Percentiles rank a stretch among this genome's conserved stretches.
phyloP scores from a whole-genome alignment of 179 eudicot genomes.

The Corrigiola litoralis region DNA sequence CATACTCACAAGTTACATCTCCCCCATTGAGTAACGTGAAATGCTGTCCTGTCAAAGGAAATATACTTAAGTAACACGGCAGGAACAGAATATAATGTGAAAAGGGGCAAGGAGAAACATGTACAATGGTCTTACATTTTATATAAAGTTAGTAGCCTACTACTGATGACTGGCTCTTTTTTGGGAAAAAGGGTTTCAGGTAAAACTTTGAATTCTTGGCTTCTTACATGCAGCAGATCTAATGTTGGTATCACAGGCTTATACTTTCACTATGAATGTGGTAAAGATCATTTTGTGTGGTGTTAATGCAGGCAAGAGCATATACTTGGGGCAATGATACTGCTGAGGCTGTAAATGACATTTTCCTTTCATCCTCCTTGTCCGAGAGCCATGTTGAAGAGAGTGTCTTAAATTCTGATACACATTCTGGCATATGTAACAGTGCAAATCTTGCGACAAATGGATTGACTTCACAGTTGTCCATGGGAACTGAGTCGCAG shows the following conservation, averaged over 20 bases:
- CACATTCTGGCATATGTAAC: conserved; percentile 38
- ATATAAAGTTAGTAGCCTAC: background rate
- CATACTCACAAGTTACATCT: too few relatives aligned
- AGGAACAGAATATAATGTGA: too few relatives aligned
- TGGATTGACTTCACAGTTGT: conserved; percentile 22
- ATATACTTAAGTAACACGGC: background rate
- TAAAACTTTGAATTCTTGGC: too few relatives aligned
- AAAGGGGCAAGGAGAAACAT: too few relatives aligned
- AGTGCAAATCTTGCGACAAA: conserved; percentile 24
- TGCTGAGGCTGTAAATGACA: conserved; percentile 34
- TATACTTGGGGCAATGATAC: conserved; percentile 26
- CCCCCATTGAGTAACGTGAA: too few relatives aligned
- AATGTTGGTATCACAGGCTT: too few relatives aligned
- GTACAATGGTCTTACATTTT: too few relatives aligned
- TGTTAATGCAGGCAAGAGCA: conserved; percentile 40
- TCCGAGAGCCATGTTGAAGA: conserved; percentile 41
- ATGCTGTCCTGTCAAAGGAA: background rate
- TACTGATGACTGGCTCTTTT: too few relatives aligned
- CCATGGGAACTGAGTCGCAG: conserved; percentile 21
- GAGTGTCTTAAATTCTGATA: conserved; percentile 39
- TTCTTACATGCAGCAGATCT: too few relatives aligned
- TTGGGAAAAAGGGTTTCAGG: too few relatives aligned
- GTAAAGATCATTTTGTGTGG: background rate
- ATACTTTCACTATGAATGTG: background rate
- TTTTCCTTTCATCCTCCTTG: conserved; percentile 29